Evolutionary conservation across 805 yeast species (phyloP).

Genomic region (Myxozyma neglecta): DNA sequence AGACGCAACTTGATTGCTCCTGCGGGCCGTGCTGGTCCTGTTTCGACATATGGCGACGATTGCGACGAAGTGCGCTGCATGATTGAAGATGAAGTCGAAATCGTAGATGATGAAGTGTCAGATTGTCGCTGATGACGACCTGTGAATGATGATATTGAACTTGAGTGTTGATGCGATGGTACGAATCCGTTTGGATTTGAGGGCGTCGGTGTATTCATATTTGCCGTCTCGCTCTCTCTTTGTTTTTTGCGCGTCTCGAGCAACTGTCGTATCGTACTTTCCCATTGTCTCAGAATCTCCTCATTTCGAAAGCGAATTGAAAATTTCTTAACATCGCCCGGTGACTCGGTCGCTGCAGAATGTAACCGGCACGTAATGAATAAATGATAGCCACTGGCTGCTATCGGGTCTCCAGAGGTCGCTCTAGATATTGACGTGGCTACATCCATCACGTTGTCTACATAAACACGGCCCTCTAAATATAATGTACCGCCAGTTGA

Average conservation of each 20-base stretch:
- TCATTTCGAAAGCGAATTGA: constrained; percentile 79
- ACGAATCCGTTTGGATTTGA: constrained; percentile 8
- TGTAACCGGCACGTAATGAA: constrained; percentile 28
- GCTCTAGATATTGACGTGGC: constrained; percentile 29
- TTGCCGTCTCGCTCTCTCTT: not conserved
- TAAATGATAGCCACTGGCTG: constrained; percentile 19
- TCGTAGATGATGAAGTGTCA: constrained; percentile 8
- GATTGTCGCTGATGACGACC: constrained; percentile 2
- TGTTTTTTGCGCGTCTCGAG: constrained; percentile 21
- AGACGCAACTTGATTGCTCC: constrained; percentile 40
- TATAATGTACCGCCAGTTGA: constrained; percentile 44
- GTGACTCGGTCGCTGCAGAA: constrained; percentile 50
- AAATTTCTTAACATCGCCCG: constrained; percentile 79
- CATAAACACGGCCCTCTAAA: constrained; percentile 78
- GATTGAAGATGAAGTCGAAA: not conserved
- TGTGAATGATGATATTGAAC: constrained; percentile 1
- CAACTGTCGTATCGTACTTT: constrained; percentile 38
- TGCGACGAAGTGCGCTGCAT: constrained; percentile 13
- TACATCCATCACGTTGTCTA: constrained; percentile 61
- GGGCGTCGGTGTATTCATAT: constrained; percentile 4
- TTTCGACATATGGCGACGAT: not conserved
- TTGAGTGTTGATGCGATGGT: constrained; percentile 10
- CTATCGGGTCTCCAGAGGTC: constrained; percentile 33
- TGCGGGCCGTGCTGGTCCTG: constrained; percentile 8
- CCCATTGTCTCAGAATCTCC: constrained; percentile 84